A percentile compares a stretch with the other conserved stretches of the same genome.
Conservation (phyloP, 331 rosid genomes). For the Pyracantha coccinea region DNA sequence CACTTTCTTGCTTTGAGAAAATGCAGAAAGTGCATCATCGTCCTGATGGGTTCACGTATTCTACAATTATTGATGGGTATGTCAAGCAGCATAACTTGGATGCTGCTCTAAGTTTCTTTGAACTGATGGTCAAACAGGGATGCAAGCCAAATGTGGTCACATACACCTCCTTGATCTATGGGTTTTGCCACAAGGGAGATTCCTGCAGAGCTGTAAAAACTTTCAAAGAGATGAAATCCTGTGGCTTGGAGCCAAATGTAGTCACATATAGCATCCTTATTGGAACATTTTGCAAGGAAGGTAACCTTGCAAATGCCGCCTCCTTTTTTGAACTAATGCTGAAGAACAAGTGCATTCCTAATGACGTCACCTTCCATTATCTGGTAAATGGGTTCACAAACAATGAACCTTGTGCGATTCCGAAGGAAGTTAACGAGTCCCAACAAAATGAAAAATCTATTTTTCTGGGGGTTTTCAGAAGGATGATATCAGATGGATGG, state of each 20-base stretch:
- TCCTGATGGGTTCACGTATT: conserved; percentile 68
- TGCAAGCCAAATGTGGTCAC: conserved; percentile 67
- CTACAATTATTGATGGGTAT: conserved; percentile 75
- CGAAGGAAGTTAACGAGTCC: conserved; percentile 11
- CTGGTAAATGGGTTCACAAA: conserved; percentile 64
- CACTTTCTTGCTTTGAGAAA: conserved; percentile 41
- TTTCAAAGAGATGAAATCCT: conserved; percentile 51
- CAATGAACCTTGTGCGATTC: conserved; percentile 7
- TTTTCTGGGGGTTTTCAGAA: conserved; percentile 47
- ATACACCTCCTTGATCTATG: conserved; percentile 68
- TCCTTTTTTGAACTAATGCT: conserved; percentile 71
- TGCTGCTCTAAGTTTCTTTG: conserved; percentile 53
- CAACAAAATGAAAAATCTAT: conserved; percentile 24
- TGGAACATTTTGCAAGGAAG: conserved; percentile 54
- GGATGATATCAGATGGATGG: conserved; percentile 68
- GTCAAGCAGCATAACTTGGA: conserved; percentile 55
- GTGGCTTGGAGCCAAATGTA: conserved; percentile 66
- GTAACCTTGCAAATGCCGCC: conserved; percentile 56
- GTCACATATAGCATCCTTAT: conserved; percentile 68
- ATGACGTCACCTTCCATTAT: conserved; percentile 61
- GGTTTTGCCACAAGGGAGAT: conserved; percentile 57
- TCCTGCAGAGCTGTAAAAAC: conserved; percentile 43
- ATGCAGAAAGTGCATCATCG: conserved; percentile 31
- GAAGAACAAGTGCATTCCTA: conserved; percentile 52
- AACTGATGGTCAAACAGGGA: conserved; percentile 53